phyloP scores from a whole-genome alignment of 805 yeast species.

The Maudiozyma pseudohumilis region DNA sequence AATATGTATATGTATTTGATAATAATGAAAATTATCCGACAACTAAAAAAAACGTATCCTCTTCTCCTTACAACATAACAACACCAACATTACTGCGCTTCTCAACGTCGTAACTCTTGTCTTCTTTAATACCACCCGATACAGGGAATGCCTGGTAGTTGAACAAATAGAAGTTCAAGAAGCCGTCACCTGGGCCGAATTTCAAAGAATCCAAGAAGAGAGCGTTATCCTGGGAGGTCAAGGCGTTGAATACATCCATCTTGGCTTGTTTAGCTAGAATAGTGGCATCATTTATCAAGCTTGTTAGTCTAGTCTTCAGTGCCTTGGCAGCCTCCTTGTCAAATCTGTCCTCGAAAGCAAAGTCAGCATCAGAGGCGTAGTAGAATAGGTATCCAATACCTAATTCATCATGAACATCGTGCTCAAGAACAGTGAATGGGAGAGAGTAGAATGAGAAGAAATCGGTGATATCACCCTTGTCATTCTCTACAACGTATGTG shows the following conservation, averaged over 20 bases:
- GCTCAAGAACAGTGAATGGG: conserved; percentile 74
- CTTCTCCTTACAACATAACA: conserved; percentile 50
- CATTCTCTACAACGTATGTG: conserved; percentile 63
- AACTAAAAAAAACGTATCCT: background rate
- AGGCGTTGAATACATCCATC: conserved; percentile 89
- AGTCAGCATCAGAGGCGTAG: conserved; percentile 67
- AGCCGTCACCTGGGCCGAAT: conserved; percentile 92
- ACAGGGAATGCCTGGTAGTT: conserved; percentile 79
- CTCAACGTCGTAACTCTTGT: conserved; percentile 42
- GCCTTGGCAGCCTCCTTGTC: conserved; percentile 33
- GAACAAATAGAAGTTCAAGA: conserved; percentile 81
- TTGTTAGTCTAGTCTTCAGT: conserved; percentile 49
- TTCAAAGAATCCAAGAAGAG: conserved; percentile 71
- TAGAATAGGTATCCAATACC: conserved; percentile 85
- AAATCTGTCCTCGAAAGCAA: conserved; percentile 31
- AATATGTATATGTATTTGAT: too few relatives aligned
- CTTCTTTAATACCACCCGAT: conserved; percentile 63
- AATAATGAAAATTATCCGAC: too few relatives aligned
- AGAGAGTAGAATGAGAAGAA: conserved; percentile 82
- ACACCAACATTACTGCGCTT: conserved; percentile 80
- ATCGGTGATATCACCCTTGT: conserved; percentile 61
- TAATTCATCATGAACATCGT: conserved; percentile 51
- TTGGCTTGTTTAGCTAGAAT: conserved; percentile 54
- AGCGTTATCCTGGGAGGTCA: conserved; percentile 83
- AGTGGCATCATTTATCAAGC: conserved; percentile 63